These are phyloP conservation scores for Aspergillus costaricaensis DNA, from an alignment of 2,329 filamentous ascomycete genomes.

Conservation along the genomic window DNA sequence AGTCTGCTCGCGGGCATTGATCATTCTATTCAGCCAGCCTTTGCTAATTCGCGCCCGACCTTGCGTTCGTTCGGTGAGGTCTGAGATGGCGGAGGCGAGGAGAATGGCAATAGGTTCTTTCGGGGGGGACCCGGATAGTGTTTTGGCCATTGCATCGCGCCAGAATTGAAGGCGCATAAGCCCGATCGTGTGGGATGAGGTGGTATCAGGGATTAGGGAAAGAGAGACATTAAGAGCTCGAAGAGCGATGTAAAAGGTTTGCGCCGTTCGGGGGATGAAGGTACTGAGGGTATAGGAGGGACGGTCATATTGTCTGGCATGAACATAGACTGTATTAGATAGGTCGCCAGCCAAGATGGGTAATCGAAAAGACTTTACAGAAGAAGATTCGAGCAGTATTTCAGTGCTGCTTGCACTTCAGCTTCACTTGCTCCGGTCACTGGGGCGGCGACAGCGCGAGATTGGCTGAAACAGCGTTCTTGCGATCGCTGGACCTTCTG, in stretches of 20 bases:
- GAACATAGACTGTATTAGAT: slow-evolving; percentile 3
- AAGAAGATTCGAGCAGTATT: slow-evolving; percentile 62
- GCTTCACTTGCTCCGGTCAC: slow-evolving; percentile 36
- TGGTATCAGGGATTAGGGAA: slow-evolving; percentile 83
- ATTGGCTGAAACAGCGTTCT: slow-evolving; percentile 29
- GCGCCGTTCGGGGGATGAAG: slow-evolving; percentile 74
- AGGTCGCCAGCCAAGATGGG: neutral
- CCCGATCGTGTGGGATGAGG: slow-evolving; percentile 83
- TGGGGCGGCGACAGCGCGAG: slow-evolving; percentile 19
- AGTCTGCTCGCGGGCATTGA: slow-evolving; percentile 78
- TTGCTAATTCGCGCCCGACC: slow-evolving; percentile 59
- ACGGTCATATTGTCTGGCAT: slow-evolving; percentile 77
- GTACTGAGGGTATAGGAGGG: slow-evolving; percentile 83
- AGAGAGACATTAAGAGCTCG: slow-evolving; percentile 92
- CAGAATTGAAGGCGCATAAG: slow-evolving; percentile 93
- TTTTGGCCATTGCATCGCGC: slow-evolving; percentile 78
- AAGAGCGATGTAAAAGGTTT: slow-evolving; percentile 84
- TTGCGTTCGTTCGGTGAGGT: slow-evolving; percentile 51
- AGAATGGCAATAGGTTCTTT: slow-evolving; percentile 90
- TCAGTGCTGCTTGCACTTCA: slow-evolving; percentile 57
- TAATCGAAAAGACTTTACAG: slow-evolving; percentile 29
- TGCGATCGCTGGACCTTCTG: slow-evolving; percentile 17
- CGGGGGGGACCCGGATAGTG: slow-evolving; percentile 75
- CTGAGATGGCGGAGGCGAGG: slow-evolving; percentile 69
- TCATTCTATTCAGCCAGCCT: slow-evolving; percentile 74